Evolutionary conservation across 2,329 filamentous ascomycete species (phyloP).

Genomic region (Hortaea sp.): DNA sequence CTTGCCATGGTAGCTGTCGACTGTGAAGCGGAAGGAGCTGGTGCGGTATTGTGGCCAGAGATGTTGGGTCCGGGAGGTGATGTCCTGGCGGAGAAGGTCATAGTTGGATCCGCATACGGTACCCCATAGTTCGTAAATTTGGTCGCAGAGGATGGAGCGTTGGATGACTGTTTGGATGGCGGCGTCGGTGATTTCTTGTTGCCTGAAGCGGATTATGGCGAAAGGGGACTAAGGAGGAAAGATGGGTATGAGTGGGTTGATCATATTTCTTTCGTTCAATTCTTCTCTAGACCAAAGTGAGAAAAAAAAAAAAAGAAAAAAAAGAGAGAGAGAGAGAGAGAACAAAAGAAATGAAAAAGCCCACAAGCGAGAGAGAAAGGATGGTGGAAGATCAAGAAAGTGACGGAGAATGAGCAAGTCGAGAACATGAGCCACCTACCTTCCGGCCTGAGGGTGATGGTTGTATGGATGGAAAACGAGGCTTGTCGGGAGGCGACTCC

Average conservation of each 20-base stretch:
- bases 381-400: too few relatives aligned
- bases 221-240: conserved; percentile 64
- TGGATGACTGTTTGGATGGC: conserved; percentile 58
- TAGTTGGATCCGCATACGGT: conserved; percentile 49
- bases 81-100: conserved; percentile 55
- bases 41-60: conserved; percentile 58
- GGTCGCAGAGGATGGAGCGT: conserved; percentile 71
- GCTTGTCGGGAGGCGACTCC: too few relatives aligned
- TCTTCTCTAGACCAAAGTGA: too few relatives aligned
- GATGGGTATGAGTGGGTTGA: background rate
- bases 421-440: too few relatives aligned
- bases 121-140: conserved; percentile 85
- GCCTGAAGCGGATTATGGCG: conserved; percentile 58
- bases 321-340: too few relatives aligned
- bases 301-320: too few relatives aligned
- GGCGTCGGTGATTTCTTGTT: conserved; percentile 6
- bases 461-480: too few relatives aligned
- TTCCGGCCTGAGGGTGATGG: too few relatives aligned
- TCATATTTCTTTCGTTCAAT: background rate
- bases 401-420: too few relatives aligned
- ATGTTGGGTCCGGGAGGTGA: conserved; percentile 48
- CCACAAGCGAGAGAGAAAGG: too few relatives aligned
- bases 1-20: conserved; percentile 74
- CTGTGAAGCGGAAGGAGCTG: conserved; percentile 67
- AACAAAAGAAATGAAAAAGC: background rate